Evolutionary conservation across 257 asterid species (phyloP).

Genomic region (Mentha longifolia): DNA sequence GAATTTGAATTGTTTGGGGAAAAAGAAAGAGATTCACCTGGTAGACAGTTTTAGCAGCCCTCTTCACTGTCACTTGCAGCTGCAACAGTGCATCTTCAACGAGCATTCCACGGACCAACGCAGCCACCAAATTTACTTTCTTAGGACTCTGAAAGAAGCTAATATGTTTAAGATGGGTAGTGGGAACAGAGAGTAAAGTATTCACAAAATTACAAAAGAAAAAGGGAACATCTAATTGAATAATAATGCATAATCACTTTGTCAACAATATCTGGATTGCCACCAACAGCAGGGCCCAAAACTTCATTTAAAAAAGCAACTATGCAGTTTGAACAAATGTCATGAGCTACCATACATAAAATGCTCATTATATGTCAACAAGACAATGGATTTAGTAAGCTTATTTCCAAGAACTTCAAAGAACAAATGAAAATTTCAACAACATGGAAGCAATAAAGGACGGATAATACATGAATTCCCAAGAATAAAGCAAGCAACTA

Average conservation of each 20-base stretch:
- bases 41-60: conserved; percentile 96
- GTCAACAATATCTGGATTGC: conserved; percentile 9
- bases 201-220: conserved; percentile 8
- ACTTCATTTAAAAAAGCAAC: not conserved
- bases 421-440: not conserved
- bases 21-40: conserved; percentile 56
- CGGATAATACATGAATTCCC: not conserved
- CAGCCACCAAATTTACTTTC: conserved; percentile 93
- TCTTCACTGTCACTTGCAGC: conserved; percentile 85
- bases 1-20: not conserved
- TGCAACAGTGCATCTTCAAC: conserved; percentile 97
- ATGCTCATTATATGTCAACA: conserved; percentile 7
- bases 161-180: conserved; percentile 12
- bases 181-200: not conserved
- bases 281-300: not conserved
- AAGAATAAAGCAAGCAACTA: conserved; percentile 18
- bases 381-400: not conserved
- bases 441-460: not conserved
- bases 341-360: not conserved
- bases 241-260: not conserved
- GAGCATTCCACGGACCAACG: conserved; percentile 94
- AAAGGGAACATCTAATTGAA: not conserved
- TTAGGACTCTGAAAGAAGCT: conserved; percentile 77
- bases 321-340: conserved; percentile 1
- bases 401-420: conserved; percentile 8